Base-by-base conservation (phyloP, 2,329 filamentous ascomycete species). In the Phialophora expanda region DNA sequence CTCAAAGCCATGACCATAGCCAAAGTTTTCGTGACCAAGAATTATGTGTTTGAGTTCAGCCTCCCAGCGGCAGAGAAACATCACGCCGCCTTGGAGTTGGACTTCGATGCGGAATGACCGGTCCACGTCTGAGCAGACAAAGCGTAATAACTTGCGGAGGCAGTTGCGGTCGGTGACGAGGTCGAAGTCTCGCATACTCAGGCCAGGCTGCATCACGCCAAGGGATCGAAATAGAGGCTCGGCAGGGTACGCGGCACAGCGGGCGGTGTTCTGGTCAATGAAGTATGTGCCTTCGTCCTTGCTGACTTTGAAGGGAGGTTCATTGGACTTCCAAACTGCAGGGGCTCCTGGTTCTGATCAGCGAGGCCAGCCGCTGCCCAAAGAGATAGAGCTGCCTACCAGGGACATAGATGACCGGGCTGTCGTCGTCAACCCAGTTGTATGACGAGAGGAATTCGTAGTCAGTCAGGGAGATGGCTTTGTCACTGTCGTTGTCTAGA, bases 391-490 rank as follows among this genome's bases (percentile, higher is more conserved):
- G 38, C 38, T 51, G 48, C 48, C 72, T 73, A 66, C 82, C 82
- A 22, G 82, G 82, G 22, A 84, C 75, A 24, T 76, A 75, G 65
- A 85, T 84, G 24, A 78, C 81, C 5, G 81, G 78, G 6, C 65
- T 71, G 0, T 74, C 61, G 26, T 74, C 73, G 59, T 81, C 77
- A 59, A 83, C 75, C 82, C 82, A 85, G 70, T 81, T 84, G 72
- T 85, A 85, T 1, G 83, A 85, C 2, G 82, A 75, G 11, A 84
- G 66, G 55, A 78, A 74, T 60, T 77, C 73, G 8, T 79, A 75
- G 32, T 20, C 53, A 32, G 53, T 55, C 48, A 51, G 48, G 3
- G 48, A 51, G 48, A 51, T 51, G 48, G 9, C 48, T 14, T 26
- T 22, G 9, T 51, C 48, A 51, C 9, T 6, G 20, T 17, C 24